phyloP scores from a whole-genome alignment of 352 stramenopile genomes.

The Globisporangium camurandrum region DNA sequence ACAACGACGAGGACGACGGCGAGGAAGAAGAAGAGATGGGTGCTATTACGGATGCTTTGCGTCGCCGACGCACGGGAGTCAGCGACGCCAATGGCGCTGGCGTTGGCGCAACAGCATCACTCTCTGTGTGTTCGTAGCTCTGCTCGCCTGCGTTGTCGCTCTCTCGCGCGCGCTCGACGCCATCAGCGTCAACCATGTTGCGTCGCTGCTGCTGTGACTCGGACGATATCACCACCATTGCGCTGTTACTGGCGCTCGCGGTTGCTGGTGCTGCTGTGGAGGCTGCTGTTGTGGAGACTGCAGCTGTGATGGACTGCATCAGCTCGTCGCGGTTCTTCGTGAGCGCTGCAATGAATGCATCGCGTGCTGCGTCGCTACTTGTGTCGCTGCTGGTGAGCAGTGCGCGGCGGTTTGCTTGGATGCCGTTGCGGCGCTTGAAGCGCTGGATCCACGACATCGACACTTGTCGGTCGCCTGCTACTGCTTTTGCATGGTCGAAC shows the following conservation, averaged over 20 bases:
- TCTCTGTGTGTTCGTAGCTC: not conserved
- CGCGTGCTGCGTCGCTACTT: not conserved
- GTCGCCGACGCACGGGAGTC: no score
- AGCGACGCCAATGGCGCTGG: not conserved
- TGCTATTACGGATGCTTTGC: not conserved
- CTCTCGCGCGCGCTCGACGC: not conserved
- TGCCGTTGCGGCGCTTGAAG: conserved; percentile 10
- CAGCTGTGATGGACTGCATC: not conserved
- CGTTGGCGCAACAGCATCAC: not conserved
- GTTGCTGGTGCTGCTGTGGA: not conserved
- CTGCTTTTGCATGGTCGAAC: conserved; percentile 6
- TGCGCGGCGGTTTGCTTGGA: conserved; percentile 4
- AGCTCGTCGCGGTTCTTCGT: conserved; percentile 7
- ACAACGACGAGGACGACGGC: no score
- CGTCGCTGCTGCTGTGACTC: not conserved
- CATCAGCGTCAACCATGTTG: not conserved
- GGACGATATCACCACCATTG: not conserved
- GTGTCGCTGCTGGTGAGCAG: not conserved
- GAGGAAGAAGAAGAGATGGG: no score
- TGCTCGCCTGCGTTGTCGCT: not conserved
- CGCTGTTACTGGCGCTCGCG: not conserved
- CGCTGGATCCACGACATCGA: conserved; percentile 15
- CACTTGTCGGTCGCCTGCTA: conserved; percentile 2
- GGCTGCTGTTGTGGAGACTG: not conserved
- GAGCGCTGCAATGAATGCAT: conserved; percentile 7